Conservation (phyloP, 495 filamentous ascomycete species). For the Physcia stellaris region DNA sequence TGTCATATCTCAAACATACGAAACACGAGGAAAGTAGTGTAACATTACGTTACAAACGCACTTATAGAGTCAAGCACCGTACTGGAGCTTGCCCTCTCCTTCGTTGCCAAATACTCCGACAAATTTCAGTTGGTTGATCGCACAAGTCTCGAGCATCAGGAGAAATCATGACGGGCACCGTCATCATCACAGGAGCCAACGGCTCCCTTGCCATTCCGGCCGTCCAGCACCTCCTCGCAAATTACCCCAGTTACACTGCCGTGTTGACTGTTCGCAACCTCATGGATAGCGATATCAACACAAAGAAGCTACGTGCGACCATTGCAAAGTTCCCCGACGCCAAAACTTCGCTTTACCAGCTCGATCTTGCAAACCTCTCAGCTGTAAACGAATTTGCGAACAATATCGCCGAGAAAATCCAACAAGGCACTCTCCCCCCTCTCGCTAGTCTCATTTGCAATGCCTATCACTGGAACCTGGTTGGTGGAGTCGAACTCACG, state of each 20-base stretch:
- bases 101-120: no score
- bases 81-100: no score
- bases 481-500: slow-evolving; percentile 22
- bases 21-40: no score
- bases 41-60: no score
- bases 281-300: slow-evolving; percentile 28
- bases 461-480: slow-evolving; percentile 30
- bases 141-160: no score
- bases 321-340: slow-evolving; percentile 22
- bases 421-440: slow-evolving; percentile 21
- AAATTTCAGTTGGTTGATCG: no score
- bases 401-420: slow-evolving; percentile 16
- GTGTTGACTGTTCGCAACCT: slow-evolving; percentile 30
- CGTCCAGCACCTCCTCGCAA: slow-evolving; percentile 23
- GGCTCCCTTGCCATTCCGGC: slow-evolving; percentile 32
- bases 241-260: slow-evolving; percentile 23
- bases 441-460: slow-evolving; percentile 32
- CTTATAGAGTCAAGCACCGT: no score
- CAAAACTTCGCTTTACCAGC: slow-evolving; percentile 22
- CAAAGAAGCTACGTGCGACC: slow-evolving; percentile 22
- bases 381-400: slow-evolving; percentile 26
- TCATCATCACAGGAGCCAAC: slow-evolving; percentile 37
- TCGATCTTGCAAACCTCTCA: slow-evolving; percentile 27
- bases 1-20: no score
- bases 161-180: no score